Evolutionary conservation across 2,329 filamentous ascomycete species (phyloP).

Genomic region (Penicillium nordicum): DNA sequence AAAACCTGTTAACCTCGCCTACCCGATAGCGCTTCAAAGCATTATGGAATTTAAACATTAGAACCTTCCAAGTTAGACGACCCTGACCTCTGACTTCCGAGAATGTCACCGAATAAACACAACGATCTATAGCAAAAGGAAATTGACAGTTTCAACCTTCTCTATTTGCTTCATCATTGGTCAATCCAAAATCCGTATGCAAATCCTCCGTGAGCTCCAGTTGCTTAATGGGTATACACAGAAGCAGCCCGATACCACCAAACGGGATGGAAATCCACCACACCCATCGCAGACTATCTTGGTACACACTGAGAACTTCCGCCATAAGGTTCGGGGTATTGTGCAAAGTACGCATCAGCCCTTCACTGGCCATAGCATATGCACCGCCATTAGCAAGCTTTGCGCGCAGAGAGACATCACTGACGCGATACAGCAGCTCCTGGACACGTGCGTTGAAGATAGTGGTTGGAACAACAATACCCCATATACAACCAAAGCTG

Average conservation of each 20-base stretch:
- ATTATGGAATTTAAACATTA: neutral
- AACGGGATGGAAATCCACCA: conserved; percentile 40
- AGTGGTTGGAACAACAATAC: conserved; percentile 27
- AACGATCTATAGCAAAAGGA: neutral
- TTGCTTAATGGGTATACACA: conserved; percentile 37
- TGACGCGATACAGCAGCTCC: conserved; percentile 11
- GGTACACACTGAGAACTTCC: conserved; percentile 36
- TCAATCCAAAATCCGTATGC: conserved; percentile 1
- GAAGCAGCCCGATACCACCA: conserved; percentile 30
- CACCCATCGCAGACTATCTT: conserved; percentile 33
- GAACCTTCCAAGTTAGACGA: neutral
- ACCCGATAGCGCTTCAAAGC: conserved; percentile 11
- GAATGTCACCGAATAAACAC: neutral
- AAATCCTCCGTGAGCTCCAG: conserved; percentile 1
- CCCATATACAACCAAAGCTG: conserved; percentile 33
- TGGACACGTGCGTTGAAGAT: conserved; percentile 32
- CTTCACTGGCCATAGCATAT: conserved; percentile 20
- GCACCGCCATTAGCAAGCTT: conserved; percentile 20
- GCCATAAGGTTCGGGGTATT: neutral
- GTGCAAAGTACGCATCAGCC: neutral
- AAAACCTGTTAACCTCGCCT: conserved; percentile 5
- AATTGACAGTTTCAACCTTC: neutral
- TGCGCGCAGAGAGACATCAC: conserved; percentile 7
- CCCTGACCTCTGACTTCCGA: too few relatives aligned
- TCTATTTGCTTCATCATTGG: conserved; percentile 47